Base-by-base conservation (phyloP, 176 grass and related monocot species). In the Bonia amplexicaulis region DNA sequence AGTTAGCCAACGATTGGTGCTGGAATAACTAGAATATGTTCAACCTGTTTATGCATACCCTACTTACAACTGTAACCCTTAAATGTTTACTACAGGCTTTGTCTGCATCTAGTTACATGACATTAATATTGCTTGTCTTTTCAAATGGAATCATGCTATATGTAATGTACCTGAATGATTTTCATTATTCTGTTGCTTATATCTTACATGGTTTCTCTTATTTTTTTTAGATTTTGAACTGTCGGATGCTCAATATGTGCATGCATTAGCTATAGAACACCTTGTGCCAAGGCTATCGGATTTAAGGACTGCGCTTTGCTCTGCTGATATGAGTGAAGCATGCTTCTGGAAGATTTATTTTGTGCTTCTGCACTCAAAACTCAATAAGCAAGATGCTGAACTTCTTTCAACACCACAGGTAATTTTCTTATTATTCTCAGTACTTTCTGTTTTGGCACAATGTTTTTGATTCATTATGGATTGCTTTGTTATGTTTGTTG, bases 341-440 rank as follows among this genome's bases (percentile, higher is more conserved):
- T 92, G 83, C 62, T 95, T 95, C 66, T 95, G 93, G 93, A 95
- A 95, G 86, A 95, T 92, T 19, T 95, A 95, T 82, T 95, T 95
- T 78, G 93, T 95, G 37, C 90, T 95, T 78, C 57, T 95, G 80
- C 88, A 92, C 70, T 95, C 90, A 29, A 92, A 90, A 76, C 93
- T 95, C 27, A 89, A 44, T 53, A 88, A 74, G 23, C 72, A 89
- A 78, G 93, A 95, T 76, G 86, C 80, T 66, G 88, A 92, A 70
- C 83, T 92, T 88, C 73, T 95, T 62, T 92, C 90, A 65, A 92
- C 90, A 0, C 90, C 86, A 87, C 88, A 90, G 82, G 93, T 92
- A 87, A 80, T 63, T 59, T 61, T 58, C 57, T 25, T 16, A 64
- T 54, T 23, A 37, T 61, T 19, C 57, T 16, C n/a, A 22, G 20